Conservation (phyloP, 257 asterid species). For the Prunella vulgaris region DNA sequence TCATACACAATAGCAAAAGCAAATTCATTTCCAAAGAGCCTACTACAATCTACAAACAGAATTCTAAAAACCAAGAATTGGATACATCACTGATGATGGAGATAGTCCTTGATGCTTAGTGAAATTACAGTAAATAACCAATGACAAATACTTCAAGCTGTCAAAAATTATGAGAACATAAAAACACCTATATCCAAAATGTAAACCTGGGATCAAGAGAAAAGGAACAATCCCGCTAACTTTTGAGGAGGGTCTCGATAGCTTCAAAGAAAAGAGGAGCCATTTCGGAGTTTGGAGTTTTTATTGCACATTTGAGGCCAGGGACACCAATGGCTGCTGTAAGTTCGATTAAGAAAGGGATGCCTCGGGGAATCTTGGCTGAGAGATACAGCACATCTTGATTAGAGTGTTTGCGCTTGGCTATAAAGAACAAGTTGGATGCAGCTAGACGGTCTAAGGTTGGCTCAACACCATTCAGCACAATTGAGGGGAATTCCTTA, state of each 20-base stretch:
- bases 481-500: slow-evolving; percentile 70
- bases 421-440: slow-evolving; percentile 82
- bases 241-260: slow-evolving; percentile 57
- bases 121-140: slow-evolving; percentile 6
- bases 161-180: slow-evolving; percentile 4
- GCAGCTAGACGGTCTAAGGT: slow-evolving; percentile 68
- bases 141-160: slow-evolving; percentile 7
- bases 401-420: slow-evolving; percentile 85
- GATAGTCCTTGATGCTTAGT: background rate
- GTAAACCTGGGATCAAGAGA: slow-evolving; percentile 14
- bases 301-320: slow-evolving; percentile 89
- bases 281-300: slow-evolving; percentile 83
- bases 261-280: slow-evolving; percentile 90
- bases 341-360: slow-evolving; percentile 83
- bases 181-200: slow-evolving; percentile 17
- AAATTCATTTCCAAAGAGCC: slow-evolving; percentile 21
- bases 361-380: slow-evolving; percentile 76
- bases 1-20: slow-evolving; percentile 8
- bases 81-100: slow-evolving; percentile 9
- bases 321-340: slow-evolving; percentile 71
- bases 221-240: slow-evolving; percentile 23
- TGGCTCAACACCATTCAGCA: slow-evolving; percentile 59
- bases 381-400: slow-evolving; percentile 93
- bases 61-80: slow-evolving; percentile 13
- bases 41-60: slow-evolving; percentile 22